phyloP scores from a whole-genome alignment of 805 yeast species.

The Yamadazyma olivae region DNA sequence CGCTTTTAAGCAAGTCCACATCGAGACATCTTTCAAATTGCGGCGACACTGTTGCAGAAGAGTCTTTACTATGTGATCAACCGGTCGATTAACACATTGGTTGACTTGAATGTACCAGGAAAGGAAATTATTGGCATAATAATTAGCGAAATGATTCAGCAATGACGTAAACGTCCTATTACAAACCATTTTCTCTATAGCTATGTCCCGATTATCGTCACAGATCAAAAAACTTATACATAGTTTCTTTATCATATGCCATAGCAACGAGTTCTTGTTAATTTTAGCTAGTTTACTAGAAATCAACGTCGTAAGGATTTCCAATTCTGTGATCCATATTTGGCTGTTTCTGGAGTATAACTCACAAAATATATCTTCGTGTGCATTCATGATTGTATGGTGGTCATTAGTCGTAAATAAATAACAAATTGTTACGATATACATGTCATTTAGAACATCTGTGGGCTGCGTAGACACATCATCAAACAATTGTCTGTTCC shows the following conservation, averaged over 20 bases:
- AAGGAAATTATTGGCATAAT: slow-evolving; percentile 33
- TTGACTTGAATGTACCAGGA: slow-evolving; percentile 24
- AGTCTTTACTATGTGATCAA: neutral
- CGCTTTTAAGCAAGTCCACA: slow-evolving; percentile 19
- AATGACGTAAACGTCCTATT: slow-evolving; percentile 26
- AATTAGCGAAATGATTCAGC: slow-evolving; percentile 36
- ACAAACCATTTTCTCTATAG: too few relatives aligned
- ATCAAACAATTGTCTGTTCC: neutral
- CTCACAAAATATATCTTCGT: slow-evolving; percentile 20
- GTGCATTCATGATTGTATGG: slow-evolving; percentile 26
- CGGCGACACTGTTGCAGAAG: slow-evolving; percentile 12
- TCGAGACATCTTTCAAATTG: slow-evolving; percentile 19
- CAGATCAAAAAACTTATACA: neutral
- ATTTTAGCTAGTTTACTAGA: slow-evolving; percentile 27
- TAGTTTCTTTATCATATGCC: slow-evolving; percentile 31
- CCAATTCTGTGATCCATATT: slow-evolving; percentile 20
- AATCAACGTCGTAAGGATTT: slow-evolving; percentile 28
- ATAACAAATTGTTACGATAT: slow-evolving; percentile 31
- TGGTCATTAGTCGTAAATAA: slow-evolving; percentile 39
- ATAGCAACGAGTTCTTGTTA: slow-evolving; percentile 39
- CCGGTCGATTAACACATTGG: neutral
- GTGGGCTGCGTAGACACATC: neutral
- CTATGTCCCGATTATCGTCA: too few relatives aligned
- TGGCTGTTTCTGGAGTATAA: slow-evolving; percentile 8
- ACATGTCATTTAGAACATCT: slow-evolving; percentile 14